Evolutionary conservation across 2,329 filamentous ascomycete genomes (phyloP).

Genomic region (Scytalidium sp.): DNA sequence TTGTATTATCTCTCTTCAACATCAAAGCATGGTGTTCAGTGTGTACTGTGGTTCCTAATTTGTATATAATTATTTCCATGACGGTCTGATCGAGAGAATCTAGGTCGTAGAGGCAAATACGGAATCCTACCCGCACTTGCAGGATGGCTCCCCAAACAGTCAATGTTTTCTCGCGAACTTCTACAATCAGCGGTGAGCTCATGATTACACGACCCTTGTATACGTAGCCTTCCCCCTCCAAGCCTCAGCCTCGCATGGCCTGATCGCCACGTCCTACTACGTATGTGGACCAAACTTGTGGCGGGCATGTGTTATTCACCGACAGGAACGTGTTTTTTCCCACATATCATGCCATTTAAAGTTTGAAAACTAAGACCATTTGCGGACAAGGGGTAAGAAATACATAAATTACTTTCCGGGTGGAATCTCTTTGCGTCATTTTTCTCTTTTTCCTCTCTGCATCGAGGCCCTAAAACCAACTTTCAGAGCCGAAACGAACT

Average conservation of each 20-base stretch:
- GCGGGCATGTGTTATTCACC: neutral
- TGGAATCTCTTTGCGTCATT: neutral
- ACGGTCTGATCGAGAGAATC: no score
- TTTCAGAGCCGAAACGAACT: constrained; percentile 14
- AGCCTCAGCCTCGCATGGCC: neutral
- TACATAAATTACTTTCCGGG: neutral
- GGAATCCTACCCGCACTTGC: no score
- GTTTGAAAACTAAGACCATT: neutral
- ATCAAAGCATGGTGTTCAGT: neutral
- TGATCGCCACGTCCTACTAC: neutral
- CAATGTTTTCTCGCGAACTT: no score
- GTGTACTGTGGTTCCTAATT: no score
- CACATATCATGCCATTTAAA: neutral
- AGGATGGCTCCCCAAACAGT: no score
- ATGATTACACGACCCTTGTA: no score
- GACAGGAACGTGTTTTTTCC: neutral
- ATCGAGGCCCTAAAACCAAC: no score
- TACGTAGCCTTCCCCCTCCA: neutral
- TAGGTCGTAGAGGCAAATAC: no score
- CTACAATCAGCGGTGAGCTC: no score
- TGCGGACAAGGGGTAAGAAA: neutral
- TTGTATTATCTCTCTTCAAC: neutral
- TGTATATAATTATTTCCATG: no score
- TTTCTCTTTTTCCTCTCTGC: no score
- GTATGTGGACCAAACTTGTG: neutral